Base-by-base conservation (phyloP, 2,329 filamentous ascomycete genomes). In the Ophiostoma perfectum region DNA sequence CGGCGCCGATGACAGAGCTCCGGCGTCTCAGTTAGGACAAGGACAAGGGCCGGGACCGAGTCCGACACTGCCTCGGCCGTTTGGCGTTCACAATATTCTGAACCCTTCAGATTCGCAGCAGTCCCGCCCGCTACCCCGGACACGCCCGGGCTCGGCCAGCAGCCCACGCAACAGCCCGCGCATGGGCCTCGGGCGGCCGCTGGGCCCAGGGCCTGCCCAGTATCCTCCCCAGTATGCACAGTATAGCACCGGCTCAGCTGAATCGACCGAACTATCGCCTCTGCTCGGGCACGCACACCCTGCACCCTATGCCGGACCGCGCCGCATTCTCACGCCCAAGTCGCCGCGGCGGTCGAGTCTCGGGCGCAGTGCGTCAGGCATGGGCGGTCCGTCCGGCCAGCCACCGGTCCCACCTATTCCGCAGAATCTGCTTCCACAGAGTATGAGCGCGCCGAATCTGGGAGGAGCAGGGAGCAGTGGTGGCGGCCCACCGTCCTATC, bases 331-430 rank as follows among this genome's bases (percentile, higher is more conserved):
- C 70, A 87, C 84, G 11, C 85, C 87, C 0, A 81, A 82, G 71
- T 88, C 87, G 9, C 86, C 86, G 55, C 82, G 86, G 70, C 79
- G 83, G 39, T 78, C 81, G 18, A 86, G 83, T 72, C 73, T 84
- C 12, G 80, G 80, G 44, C 64, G 71, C 7, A 36, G 36, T n/a
- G 5, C 64, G 1, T 67, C 70, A 41, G 38, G 44, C 18, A 65
- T 47, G 58, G 47, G 39, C 8, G 47, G 16, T 12, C 47, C 66
- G 18, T 16, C 41, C 5, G 65, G 11, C 5, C 70, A 64, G 9
- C 68, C 70, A 6, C 71, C 71, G 4, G 68, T 70, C 0, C 70
- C 70, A 7, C 64, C 71, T 1, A 55, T 55, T 9, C 49, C 49
- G 8, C n/a, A 14, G 3, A 55, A 18, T 3, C 18, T 55, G 1